These are phyloP conservation scores for Urostyla sp. DNA, from an alignment of 73 alveolate genomes.

Conservation along the genomic window DNA sequence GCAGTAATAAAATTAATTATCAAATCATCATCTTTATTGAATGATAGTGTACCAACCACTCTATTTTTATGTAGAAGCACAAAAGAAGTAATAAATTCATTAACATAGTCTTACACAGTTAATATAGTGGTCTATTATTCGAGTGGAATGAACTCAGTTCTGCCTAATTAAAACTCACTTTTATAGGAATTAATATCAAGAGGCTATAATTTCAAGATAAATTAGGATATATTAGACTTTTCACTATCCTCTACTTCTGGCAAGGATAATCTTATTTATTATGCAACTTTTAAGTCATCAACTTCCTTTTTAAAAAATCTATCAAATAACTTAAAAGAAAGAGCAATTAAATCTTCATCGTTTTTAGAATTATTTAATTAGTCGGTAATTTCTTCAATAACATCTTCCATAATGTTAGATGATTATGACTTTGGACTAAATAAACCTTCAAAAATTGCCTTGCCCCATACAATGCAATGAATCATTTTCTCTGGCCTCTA, in stretches of 20 bases:
- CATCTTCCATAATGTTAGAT: slow-evolving; percentile 72
- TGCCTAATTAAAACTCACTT: too few species aligned
- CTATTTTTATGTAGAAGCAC: slow-evolving; percentile 10
- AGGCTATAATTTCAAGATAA: not conserved
- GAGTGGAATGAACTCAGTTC: too few species aligned
- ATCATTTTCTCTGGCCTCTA: slow-evolving; percentile 93
- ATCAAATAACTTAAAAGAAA: not conserved
- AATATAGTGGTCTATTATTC: too few species aligned
- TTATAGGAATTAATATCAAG: not conserved
- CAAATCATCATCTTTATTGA: slow-evolving; percentile 94
- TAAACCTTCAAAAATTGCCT: slow-evolving; percentile 87
- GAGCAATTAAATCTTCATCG: not conserved
- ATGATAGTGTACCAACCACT: slow-evolving; percentile 68
- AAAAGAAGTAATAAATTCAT: slow-evolving; percentile 8
- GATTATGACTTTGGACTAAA: slow-evolving; percentile 80
- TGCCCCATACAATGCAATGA: slow-evolving; percentile 98
- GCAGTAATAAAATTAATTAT: slow-evolving; percentile 88
- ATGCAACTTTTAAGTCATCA: too few species aligned
- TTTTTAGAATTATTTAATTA: not conserved
- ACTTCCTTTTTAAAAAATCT: slow-evolving; percentile 59
- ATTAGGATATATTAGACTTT: too few species aligned
- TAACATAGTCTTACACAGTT: slow-evolving; percentile 35
- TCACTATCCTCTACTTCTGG: too few species aligned
- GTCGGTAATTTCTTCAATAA: slow-evolving; percentile 39
- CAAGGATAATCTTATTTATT: too few species aligned